Evolutionary conservation across 2,329 filamentous ascomycete species (phyloP).

Genomic region (Xylariales sp.): DNA sequence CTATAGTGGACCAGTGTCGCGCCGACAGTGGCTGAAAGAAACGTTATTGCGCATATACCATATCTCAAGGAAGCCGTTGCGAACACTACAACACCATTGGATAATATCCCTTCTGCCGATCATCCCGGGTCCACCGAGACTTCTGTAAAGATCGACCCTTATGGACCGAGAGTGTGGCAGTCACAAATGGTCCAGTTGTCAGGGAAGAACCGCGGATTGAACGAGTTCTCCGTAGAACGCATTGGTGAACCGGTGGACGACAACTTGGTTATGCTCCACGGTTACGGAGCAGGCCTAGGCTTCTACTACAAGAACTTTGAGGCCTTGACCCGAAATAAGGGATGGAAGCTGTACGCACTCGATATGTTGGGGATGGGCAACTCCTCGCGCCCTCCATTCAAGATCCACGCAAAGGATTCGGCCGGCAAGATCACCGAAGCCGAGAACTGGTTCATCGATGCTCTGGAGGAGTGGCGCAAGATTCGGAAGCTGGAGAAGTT

Average conservation of each 20-base stretch:
- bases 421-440: constrained; percentile 80
- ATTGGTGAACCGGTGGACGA: constrained; percentile 75
- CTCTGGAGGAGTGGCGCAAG: constrained; percentile 91
- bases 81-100: constrained; percentile 32
- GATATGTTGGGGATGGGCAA: constrained; percentile 95
- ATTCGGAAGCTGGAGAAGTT: constrained; percentile 87
- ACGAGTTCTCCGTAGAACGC: constrained; percentile 88
- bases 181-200: constrained; percentile 78
- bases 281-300: constrained; percentile 90
- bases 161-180: constrained; percentile 80
- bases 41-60: constrained; percentile 80
- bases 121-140: constrained; percentile 38
- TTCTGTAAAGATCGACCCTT: constrained; percentile 61
- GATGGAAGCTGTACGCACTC: constrained; percentile 89
- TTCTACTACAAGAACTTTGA: constrained; percentile 99
- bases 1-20: constrained; percentile 78
- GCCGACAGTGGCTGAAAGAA: constrained; percentile 78
- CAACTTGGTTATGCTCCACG: constrained; percentile 91
- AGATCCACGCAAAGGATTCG: constrained; percentile 74
- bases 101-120: constrained; percentile 29
- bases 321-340: constrained; percentile 67
- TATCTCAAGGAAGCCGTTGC: constrained; percentile 71
- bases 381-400: constrained; percentile 78
- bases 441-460: constrained; percentile 93
- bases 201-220: constrained; percentile 81